Evolutionary conservation across 495 filamentous ascomycete species (phyloP), one percentile per base, ranked within the genome.

Genomic region (Annulohypoxylon maeteangense): DNA sequence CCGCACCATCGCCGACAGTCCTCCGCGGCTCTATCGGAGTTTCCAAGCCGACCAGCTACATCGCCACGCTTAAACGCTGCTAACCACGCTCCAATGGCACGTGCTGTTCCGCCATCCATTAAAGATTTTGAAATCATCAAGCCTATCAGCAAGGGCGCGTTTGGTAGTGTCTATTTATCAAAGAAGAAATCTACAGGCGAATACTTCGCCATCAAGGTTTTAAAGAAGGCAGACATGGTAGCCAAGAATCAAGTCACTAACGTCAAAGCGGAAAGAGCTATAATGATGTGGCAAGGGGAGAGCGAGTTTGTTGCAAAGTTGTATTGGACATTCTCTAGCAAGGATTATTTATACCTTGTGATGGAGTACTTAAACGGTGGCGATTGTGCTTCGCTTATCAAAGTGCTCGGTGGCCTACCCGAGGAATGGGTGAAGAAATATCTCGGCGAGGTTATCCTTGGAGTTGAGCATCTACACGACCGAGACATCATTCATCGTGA

Each of bases 271-370:
- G 95, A 99, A 80, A 87, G 95, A 69, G 96, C 96, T n/a, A 99
- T 99, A 74, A 98, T 99, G 95, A 99, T 99, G 96, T 97, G 95
- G 90, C 96, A 99, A 82, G 96, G 96, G 25, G 95, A 98, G 76
- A 99, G 95, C 79, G 95, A 99, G 70, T 99, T 98, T 80, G 95
- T 99, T 54, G 95, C 95, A 14, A 99, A 99, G 80, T 85, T 99
- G 5, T 98, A 98, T 81, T 99, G 95, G 95, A 98, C 95, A 0
- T 99, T 99, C 75, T 95, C 95, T 27, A 99, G 96, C 85, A 99
- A 99, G 77, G 95, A 99, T 76, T 99, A 97, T 77, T 90, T 99
- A 29, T 99, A 98, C 78, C 83, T 99, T 71, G 95, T 99, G 14
- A 99, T 99, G 95, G 95, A 99, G 75, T 99, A 99, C 81, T 83